Evolutionary conservation across 306 rosid species (phyloP).

Genomic region (Glycine tomentella): DNA sequence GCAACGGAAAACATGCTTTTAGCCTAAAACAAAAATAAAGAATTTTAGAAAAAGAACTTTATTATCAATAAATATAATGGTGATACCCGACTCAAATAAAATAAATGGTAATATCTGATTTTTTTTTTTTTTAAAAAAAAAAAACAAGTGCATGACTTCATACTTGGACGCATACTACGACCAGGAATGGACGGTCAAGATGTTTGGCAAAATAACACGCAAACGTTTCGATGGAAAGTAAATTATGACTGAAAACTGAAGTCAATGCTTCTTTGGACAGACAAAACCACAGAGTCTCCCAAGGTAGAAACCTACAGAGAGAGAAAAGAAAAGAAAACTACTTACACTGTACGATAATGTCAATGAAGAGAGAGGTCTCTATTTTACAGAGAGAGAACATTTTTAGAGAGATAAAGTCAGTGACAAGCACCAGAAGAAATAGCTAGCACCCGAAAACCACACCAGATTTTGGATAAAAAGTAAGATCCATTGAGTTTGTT

Average conservation of each 20-base stretch:
- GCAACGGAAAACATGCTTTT: too few species aligned
- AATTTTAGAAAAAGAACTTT: too few species aligned
- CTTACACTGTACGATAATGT: constrained; percentile 33
- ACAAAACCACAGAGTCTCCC: constrained; percentile 35
- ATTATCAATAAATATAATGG: too few species aligned
- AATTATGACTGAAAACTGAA: constrained; percentile 34
- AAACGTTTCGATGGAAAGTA: constrained; percentile 2
- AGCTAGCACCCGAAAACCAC: neutral
- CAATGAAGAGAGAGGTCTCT: constrained; percentile 31
- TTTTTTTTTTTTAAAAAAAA: too few species aligned
- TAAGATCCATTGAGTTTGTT: constrained; percentile 57
- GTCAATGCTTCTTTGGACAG: constrained; percentile 56
- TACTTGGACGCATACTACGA: constrained; percentile 23
- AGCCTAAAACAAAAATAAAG: too few species aligned
- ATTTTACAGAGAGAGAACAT: constrained; percentile 31
- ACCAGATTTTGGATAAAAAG: constrained; percentile 23
- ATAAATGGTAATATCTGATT: too few species aligned
- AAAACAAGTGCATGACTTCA: neutral
- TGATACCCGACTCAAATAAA: too few species aligned
- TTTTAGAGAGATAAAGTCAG: constrained; percentile 9
- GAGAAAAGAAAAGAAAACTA: neutral
- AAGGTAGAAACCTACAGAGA: constrained; percentile 35
- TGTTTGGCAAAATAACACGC: constrained; percentile 40
- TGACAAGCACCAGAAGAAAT: constrained; percentile 20
- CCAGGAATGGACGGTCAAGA: constrained; percentile 49